Conservation (phyloP, 225 moss, liverwort and hornwort genomes). For the Polytrichum commune region DNA sequence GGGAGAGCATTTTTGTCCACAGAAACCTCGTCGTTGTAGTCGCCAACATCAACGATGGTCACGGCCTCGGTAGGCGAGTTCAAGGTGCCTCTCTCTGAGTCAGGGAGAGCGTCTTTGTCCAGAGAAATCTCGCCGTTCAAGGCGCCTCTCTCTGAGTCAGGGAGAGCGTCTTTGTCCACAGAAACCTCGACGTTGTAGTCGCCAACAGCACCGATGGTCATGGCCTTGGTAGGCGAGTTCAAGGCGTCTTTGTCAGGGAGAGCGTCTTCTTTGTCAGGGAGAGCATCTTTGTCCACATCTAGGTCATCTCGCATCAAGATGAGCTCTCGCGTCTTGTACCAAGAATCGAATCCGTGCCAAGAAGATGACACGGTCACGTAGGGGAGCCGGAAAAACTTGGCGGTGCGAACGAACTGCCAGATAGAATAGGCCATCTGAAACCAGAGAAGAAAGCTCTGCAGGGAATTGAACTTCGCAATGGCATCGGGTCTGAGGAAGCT, state of each 20-base stretch:
- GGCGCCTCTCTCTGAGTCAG: no score
- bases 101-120: no score
- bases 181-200: conserved; percentile 10
- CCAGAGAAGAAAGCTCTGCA: conserved; percentile 14
- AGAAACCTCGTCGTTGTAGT: conserved; percentile 12
- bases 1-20: no score
- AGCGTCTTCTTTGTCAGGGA: background rate
- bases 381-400: conserved; percentile 51
- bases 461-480: background rate
- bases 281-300: conserved; percentile 10
- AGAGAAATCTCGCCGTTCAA: no score
- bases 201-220: conserved; percentile 4
- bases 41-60: conserved; percentile 2
- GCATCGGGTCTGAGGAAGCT: conserved; percentile 22
- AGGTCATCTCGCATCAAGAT: conserved; percentile 15
- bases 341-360: conserved; percentile 42
- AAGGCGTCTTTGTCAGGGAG: no score
- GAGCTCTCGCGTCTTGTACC: conserved; percentile 21
- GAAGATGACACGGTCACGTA: conserved; percentile 39
- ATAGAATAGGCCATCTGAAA: conserved; percentile 43
- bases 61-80: background rate
- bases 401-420: conserved; percentile 50
- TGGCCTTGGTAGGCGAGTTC: background rate
- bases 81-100: no score
- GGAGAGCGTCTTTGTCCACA: no score